Conservation (phyloP, 208 protist species). For the Trichomonas vaginalis region DNA sequence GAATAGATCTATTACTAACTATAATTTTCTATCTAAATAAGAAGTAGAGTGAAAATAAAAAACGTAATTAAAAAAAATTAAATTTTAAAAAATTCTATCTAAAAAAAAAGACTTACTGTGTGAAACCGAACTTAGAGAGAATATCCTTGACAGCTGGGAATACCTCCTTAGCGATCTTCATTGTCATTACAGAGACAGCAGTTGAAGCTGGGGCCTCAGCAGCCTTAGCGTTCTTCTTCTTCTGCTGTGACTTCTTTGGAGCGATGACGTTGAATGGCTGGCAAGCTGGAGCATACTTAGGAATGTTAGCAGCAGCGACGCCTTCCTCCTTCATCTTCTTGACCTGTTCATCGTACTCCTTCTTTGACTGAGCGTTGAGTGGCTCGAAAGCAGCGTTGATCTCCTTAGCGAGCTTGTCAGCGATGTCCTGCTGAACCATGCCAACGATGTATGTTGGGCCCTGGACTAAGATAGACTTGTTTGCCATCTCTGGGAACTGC, state of each 20-base stretch:
- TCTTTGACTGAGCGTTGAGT: neutral
- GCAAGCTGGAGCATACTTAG: neutral
- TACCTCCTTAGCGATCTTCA: neutral
- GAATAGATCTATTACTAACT: too few relatives aligned
- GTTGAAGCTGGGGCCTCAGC: neutral
- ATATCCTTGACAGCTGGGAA: neutral
- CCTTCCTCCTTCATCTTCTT: neutral
- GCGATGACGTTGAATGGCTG: neutral
- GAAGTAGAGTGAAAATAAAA: too few relatives aligned
- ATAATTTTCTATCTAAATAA: too few relatives aligned
- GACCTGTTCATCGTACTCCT: neutral
- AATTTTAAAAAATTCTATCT: neutral
- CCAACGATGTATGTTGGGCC: neutral
- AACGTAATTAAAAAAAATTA: too few relatives aligned
- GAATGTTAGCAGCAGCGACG: too few relatives aligned
- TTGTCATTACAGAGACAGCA: neutral
- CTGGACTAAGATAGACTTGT: neutral
- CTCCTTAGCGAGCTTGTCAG: neutral
- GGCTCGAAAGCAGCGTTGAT: neutral
- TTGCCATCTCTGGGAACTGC: neutral
- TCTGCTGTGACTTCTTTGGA: neutral
- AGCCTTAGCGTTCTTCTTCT: neutral
- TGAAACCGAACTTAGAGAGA: neutral
- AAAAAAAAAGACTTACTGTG: neutral
- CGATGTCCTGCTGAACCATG: neutral